These are phyloP conservation scores for Kazachstania sp. DNA, from an alignment of 1,139 yeast species.

Conservation along the genomic window DNA sequence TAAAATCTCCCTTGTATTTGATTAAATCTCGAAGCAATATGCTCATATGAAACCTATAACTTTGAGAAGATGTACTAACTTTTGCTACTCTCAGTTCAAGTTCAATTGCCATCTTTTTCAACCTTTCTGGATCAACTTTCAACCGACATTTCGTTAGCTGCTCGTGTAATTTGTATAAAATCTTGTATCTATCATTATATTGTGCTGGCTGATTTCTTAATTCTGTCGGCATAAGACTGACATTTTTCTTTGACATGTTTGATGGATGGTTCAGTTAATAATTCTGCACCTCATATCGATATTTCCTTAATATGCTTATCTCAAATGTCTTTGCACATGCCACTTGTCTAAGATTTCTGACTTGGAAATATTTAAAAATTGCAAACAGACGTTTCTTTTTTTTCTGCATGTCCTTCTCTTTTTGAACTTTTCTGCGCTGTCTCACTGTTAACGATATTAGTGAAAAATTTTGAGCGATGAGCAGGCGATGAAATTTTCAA, in stretches of 20 bases:
- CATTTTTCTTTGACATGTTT: neutral
- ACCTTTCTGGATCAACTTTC: conserved; percentile 9
- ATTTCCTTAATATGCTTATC: too few relatives aligned
- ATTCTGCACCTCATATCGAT: too few relatives aligned
- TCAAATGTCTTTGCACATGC: too few relatives aligned
- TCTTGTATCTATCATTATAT: conserved; percentile 27
- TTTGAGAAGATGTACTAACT: conserved; percentile 21
- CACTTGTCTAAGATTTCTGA: too few relatives aligned
- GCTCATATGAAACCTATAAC: conserved; percentile 28
- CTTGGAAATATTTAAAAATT: neutral
- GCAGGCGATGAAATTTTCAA: neutral
- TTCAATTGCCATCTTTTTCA: conserved; percentile 20
- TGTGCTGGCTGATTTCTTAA: conserved; percentile 26
- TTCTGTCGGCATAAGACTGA: conserved; percentile 23
- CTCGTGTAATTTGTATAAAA: conserved; percentile 22
- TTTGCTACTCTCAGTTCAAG: conserved; percentile 26
- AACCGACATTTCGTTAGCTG: conserved; percentile 18
- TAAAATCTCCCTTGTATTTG: conserved; percentile 24
- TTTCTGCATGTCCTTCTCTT: neutral
- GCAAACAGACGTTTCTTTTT: neutral
- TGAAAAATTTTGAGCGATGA: conserved; percentile 5
- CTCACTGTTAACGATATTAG: conserved; percentile 2
- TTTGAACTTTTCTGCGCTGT: neutral
- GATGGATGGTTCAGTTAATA: too few relatives aligned
- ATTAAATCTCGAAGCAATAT: conserved; percentile 25